Percentiles rank a stretch among this genome's conserved stretches.
These are phyloP conservation scores for Erigeron canadensis DNA, from an alignment of 129 eudicot genomes.

Conservation along the genomic window DNA sequence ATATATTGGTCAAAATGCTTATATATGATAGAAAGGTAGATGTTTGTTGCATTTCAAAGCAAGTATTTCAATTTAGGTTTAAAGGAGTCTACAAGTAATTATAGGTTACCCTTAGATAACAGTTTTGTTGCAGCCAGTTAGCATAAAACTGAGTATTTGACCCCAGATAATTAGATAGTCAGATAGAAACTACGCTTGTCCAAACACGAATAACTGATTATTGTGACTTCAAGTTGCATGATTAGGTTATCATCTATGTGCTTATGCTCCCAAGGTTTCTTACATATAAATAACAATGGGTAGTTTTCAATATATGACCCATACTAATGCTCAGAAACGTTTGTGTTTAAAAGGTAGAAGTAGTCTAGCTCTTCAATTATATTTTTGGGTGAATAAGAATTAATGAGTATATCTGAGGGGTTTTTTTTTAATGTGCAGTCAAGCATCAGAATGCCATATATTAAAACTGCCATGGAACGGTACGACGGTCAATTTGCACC, in stretches of 20 bases:
- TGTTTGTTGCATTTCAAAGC: background rate
- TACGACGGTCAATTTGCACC: slow-evolving; percentile 79
- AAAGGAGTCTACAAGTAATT: background rate
- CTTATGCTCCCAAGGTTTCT: background rate
- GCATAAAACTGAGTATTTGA: background rate
- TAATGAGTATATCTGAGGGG: background rate
- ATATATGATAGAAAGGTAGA: background rate
- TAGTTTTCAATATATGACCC: background rate
- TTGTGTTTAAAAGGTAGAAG: background rate
- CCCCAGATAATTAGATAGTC: background rate
- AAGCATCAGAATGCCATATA: slow-evolving; percentile 82
- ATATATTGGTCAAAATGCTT: background rate
- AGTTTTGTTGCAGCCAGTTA: background rate
- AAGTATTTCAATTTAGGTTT: background rate
- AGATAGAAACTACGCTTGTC: background rate
- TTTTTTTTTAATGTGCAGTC: slow-evolving; percentile 53
- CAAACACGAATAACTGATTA: background rate
- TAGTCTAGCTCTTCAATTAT: background rate
- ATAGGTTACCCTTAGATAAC: background rate
- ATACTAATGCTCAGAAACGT: background rate
- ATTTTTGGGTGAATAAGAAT: slow-evolving; percentile 1
- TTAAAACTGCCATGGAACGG: slow-evolving; percentile 71
- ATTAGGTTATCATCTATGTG: background rate
- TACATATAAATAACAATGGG: background rate
- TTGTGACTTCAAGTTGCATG: background rate